Conservation (phyloP, 2,329 filamentous ascomycete species). For the Aschersonia sp. region DNA sequence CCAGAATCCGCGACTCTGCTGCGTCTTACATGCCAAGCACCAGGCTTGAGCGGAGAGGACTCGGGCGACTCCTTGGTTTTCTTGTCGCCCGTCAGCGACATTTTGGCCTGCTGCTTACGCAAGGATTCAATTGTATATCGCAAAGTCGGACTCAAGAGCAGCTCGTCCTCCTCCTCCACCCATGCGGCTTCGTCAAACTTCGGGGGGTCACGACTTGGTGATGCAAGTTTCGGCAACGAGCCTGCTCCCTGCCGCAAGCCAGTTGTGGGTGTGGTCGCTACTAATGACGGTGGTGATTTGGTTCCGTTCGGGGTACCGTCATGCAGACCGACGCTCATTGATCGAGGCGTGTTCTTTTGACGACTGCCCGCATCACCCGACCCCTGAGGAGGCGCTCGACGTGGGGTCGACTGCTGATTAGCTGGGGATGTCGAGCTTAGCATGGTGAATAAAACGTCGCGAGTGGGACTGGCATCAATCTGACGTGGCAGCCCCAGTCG, state of each 20-base stretch:
- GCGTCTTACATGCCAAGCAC: constrained; percentile 11
- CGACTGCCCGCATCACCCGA: background rate
- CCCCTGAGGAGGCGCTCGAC: constrained; percentile 4
- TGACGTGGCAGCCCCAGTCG: constrained; percentile 1
- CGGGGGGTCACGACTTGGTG: background rate
- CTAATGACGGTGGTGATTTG: background rate
- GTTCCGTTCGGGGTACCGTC: background rate
- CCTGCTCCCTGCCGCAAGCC: too few relatives aligned
- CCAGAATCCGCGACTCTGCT: constrained; percentile 2
- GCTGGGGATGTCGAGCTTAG: constrained; percentile 6
- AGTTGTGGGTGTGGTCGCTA: background rate
- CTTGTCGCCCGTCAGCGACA: constrained; percentile 17
- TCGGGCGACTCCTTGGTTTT: constrained; percentile 5
- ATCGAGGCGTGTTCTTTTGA: constrained; percentile 1
- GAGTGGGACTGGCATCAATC: constrained; percentile 6
- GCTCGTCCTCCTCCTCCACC: constrained; percentile 1
- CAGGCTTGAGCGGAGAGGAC: constrained; percentile 6
- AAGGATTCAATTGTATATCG: constrained; percentile 8
- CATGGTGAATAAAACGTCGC: constrained; percentile 9
- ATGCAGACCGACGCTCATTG: background rate
- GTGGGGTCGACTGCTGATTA: background rate
- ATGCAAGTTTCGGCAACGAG: background rate
- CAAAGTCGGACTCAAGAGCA: constrained; percentile 5
- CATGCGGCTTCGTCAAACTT: background rate
- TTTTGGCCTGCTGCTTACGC: constrained; percentile 8